Conservation (phyloP, 495 filamentous ascomycete genomes). For the Darksidea phi region DNA sequence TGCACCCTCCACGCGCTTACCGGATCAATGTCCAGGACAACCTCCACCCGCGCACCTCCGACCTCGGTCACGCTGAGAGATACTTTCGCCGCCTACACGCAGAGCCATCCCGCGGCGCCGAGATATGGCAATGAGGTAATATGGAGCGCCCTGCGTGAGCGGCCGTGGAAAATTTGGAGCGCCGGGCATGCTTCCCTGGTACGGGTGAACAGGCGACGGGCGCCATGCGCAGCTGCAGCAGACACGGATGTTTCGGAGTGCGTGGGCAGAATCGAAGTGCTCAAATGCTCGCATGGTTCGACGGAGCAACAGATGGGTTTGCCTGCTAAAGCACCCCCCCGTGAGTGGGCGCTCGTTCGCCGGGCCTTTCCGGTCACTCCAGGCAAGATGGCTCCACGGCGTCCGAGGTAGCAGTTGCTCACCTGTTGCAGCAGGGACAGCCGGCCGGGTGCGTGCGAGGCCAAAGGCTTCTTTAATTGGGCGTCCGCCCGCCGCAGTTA, state of each 20-base stretch:
- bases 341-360: not conserved
- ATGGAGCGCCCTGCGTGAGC: constrained; percentile 21
- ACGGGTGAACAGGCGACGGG: too few species aligned
- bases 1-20: not conserved
- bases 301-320: too few species aligned
- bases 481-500: not conserved
- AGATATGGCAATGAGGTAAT: constrained; percentile 8
- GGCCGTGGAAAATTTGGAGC: constrained; percentile 11
- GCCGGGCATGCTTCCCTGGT: not conserved
- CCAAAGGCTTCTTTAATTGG: constrained; percentile 7
- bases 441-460: constrained; percentile 22
- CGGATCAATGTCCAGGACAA: not conserved
- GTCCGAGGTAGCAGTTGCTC: constrained; percentile 26
- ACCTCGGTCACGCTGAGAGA: constrained; percentile 16
- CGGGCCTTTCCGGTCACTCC: constrained; percentile 17
- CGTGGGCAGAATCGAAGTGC: constrained; percentile 7
- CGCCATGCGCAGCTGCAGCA: not conserved
- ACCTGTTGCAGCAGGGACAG: not conserved
- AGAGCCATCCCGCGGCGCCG: constrained; percentile 19
- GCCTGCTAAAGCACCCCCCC: too few species aligned
- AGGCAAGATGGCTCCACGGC: not conserved
- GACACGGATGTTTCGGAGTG: not conserved
- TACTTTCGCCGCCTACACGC: constrained; percentile 8
- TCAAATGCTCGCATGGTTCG: constrained; percentile 3
- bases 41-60: not conserved